phyloP scores from a whole-genome alignment of 106 monocot genomes.

The Platanthera guangdongensis region DNA sequence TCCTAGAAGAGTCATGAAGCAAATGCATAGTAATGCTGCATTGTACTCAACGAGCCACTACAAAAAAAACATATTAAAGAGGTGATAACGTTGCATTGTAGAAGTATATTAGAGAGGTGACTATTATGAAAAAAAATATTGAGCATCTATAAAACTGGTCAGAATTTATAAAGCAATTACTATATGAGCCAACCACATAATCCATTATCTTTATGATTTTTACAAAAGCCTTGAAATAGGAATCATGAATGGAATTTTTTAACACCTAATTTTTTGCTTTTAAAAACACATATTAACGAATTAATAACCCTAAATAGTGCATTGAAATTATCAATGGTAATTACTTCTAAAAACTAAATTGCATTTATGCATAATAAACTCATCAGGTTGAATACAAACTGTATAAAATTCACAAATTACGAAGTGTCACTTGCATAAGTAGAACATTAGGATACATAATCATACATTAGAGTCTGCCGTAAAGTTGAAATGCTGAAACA shows the following conservation, averaged over 20 bases:
- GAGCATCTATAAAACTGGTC: not conserved
- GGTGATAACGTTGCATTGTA: too few species aligned
- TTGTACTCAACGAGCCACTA: conserved; percentile 99
- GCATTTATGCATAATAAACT: not conserved
- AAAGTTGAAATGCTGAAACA: conserved; percentile 91
- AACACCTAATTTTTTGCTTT: not conserved
- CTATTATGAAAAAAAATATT: too few species aligned
- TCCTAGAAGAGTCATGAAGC: conserved; percentile 96
- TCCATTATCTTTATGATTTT: not conserved
- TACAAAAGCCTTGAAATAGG: not conserved
- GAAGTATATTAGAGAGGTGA: too few species aligned
- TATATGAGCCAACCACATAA: not conserved
- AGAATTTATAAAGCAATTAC: not conserved
- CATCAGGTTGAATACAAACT: not conserved
- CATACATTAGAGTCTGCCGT: conserved; percentile 82
- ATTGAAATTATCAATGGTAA: not conserved
- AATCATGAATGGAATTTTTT: not conserved
- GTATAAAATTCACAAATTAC: not conserved
- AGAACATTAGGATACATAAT: not conserved
- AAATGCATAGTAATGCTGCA: conserved; percentile 87
- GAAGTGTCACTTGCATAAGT: not conserved
- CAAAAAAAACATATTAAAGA: conserved; percentile 9
- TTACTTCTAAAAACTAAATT: not conserved
- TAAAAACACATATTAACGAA: not conserved
- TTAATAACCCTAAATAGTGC: not conserved